phyloP scores from a whole-genome alignment of 345 rosid species.

The Mallotus nudiflorus region DNA sequence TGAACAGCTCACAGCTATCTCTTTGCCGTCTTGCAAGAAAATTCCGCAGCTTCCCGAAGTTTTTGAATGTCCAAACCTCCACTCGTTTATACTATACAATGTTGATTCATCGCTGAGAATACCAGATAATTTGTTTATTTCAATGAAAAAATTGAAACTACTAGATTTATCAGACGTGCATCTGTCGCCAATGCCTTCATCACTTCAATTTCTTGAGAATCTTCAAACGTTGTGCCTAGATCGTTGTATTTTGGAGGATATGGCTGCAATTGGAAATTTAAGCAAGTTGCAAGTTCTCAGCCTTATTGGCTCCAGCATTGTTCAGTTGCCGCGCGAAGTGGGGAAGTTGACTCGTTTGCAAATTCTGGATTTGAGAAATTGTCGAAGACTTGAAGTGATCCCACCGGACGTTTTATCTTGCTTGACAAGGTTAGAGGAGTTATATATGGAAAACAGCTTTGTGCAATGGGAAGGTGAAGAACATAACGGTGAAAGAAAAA shows the following conservation, averaged over 20 bases:
- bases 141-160: constrained; percentile 22
- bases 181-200: constrained; percentile 6
- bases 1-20: not conserved
- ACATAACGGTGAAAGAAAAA: too few species aligned
- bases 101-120: not conserved
- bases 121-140: constrained; percentile 18
- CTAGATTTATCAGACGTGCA: not conserved
- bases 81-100: not conserved
- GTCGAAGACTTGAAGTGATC: constrained; percentile 19
- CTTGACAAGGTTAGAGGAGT: constrained; percentile 23
- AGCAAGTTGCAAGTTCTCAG: constrained; percentile 21
- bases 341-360: constrained; percentile 19
- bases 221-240: constrained; percentile 19
- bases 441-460: constrained; percentile 15
- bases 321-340: constrained; percentile 14
- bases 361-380: constrained; percentile 19
- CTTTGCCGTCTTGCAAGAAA: not conserved
- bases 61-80: constrained; percentile 19
- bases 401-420: constrained; percentile 13
- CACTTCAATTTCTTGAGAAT: constrained; percentile 6
- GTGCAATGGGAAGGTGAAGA: constrained; percentile 19
- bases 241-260: not conserved
- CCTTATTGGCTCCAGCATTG: not conserved
- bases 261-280: constrained; percentile 17
- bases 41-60: constrained; percentile 18